These are phyloP conservation scores for Actinomucor elegans DNA, from an alignment of 371 early-diverging fungal species.

Conservation along the genomic window DNA sequence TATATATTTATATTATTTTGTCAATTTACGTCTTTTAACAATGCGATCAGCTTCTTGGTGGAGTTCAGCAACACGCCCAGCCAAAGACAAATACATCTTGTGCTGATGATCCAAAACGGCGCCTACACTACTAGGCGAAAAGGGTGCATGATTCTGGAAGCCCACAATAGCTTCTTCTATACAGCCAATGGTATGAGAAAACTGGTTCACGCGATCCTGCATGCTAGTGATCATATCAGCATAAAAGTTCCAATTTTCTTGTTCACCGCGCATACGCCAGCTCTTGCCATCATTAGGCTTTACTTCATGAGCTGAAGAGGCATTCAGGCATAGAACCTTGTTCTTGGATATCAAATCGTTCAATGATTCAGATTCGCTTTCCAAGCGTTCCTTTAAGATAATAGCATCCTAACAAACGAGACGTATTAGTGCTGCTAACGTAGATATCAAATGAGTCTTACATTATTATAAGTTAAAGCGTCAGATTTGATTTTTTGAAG, in stretches of 20 bases:
- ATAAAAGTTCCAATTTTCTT: constrained; percentile 21
- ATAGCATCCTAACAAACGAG: constrained; percentile 13
- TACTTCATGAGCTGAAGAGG: constrained; percentile 6
- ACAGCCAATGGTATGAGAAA: background rate
- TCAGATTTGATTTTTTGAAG: constrained; percentile 1
- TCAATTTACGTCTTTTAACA: constrained; percentile 12
- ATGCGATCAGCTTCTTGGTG: constrained; percentile 21
- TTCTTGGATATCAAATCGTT: constrained; percentile 15
- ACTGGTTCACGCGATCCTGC: constrained; percentile 6
- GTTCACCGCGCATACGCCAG: constrained; percentile 19
- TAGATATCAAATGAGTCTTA: constrained; percentile 7
- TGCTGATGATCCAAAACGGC: constrained; percentile 2
- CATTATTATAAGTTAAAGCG: constrained; percentile 1
- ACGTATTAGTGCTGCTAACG: no score
- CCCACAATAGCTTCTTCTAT: constrained; percentile 16
- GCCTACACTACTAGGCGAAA: constrained; percentile 5
- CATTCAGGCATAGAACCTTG: constrained; percentile 12
- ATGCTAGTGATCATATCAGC: constrained; percentile 1
- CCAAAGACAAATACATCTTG: constrained; percentile 14
- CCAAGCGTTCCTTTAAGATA: constrained; percentile 15
- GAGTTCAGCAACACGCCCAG: constrained; percentile 17
- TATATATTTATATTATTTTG: background rate
- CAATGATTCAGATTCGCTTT: constrained; percentile 3
- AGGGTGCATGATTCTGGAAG: background rate
- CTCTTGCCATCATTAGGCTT: constrained; percentile 8